Evolutionary conservation across 768 basidiomycete species (phyloP).

Genomic region (Xanthoconium stramineum): DNA sequence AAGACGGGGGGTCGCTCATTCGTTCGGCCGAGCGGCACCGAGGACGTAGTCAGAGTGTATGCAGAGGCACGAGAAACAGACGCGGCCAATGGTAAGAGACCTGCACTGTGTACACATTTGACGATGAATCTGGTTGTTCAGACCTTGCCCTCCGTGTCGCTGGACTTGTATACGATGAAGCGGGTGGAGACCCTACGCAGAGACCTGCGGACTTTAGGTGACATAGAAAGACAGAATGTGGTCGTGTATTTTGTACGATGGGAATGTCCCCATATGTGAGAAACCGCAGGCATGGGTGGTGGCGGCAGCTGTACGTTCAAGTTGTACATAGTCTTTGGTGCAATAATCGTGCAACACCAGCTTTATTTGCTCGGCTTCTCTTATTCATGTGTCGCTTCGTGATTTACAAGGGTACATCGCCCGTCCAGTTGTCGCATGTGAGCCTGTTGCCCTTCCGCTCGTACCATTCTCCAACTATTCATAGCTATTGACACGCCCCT

Average conservation of each 20-base stretch:
- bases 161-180: conserved; percentile 79
- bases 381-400: conserved; percentile 79
- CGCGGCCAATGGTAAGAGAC: conserved; percentile 72
- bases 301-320: too few relatives aligned
- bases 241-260: conserved; percentile 6
- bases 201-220: conserved; percentile 81
- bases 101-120: neutral
- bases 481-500: conserved; percentile 87
- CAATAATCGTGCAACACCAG: conserved; percentile 6
- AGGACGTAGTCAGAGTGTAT: conserved; percentile 97
- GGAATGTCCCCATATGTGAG: too few relatives aligned
- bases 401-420: conserved; percentile 93
- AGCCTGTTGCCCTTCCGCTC: conserved; percentile 15
- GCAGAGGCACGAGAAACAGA: conserved; percentile 78
- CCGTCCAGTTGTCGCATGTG: conserved; percentile 88
- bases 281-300: too few relatives aligned
- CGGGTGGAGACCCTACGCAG: conserved; percentile 70
- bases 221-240: neutral
- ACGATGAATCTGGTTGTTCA: conserved; percentile 28
- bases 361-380: neutral
- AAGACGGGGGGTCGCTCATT: conserved; percentile 88
- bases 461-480: conserved; percentile 1
- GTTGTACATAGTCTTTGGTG: neutral
- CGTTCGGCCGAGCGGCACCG: conserved; percentile 95
- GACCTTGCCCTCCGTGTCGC: conserved; percentile 86